Percentiles rank a stretch among this genome's conserved stretches.
phyloP scores from a whole-genome alignment of 345 rosid genomes.

The Gynandropsis gynandra region DNA sequence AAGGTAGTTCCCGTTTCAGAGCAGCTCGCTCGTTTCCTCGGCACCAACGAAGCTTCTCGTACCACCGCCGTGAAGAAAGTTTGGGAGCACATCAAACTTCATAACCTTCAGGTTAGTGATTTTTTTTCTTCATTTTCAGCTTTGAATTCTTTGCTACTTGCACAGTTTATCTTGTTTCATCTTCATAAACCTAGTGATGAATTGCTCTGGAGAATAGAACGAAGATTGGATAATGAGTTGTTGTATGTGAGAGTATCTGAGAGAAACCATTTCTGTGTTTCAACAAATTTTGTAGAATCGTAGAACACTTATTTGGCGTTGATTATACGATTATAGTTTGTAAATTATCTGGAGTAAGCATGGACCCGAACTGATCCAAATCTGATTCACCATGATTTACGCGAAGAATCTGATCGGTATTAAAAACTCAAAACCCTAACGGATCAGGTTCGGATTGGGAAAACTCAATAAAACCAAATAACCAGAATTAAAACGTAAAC shows the following conservation, averaged over 20 bases:
- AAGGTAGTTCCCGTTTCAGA: slow-evolving; percentile 18
- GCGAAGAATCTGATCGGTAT: no score
- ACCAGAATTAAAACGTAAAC: no score
- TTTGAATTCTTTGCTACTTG: background rate
- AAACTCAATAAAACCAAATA: no score
- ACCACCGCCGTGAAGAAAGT: slow-evolving; percentile 38
- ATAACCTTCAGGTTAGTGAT: slow-evolving; percentile 43
- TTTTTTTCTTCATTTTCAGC: background rate
- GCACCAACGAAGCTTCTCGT: slow-evolving; percentile 39
- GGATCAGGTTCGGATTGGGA: no score
- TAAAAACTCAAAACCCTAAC: no score
- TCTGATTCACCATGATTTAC: no score
- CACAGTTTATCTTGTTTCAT: background rate
- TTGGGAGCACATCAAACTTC: slow-evolving; percentile 40
- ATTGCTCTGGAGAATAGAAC: background rate
- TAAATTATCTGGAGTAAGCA: no score
- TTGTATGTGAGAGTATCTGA: background rate
- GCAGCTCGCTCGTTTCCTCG: slow-evolving; percentile 32
- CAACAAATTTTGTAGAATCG: background rate
- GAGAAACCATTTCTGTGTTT: no score
- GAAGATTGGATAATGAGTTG: slow-evolving; percentile 4
- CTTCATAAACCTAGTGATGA: background rate
- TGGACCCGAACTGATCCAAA: no score
- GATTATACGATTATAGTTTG: no score
- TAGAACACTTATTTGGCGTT: no score